Conservation (phyloP, 345 rosid genomes). For the Gossypium thurberi region DNA sequence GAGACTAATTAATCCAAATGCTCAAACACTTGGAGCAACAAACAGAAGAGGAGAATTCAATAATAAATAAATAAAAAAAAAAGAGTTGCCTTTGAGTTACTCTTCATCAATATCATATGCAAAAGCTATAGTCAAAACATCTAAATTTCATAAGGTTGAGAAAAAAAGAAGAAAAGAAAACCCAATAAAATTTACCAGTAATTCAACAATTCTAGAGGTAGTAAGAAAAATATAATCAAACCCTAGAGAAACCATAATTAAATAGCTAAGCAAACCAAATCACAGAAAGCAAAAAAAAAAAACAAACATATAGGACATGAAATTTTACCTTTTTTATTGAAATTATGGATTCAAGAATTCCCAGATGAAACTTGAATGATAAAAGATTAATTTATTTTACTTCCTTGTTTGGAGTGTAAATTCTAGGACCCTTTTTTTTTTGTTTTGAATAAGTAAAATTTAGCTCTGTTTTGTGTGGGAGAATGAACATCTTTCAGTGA, state of each 20-base stretch:
- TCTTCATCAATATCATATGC: not conserved
- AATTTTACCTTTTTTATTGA: conserved; percentile 1
- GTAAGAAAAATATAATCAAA: not conserved
- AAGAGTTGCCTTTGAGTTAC: not conserved
- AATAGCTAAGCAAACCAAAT: not conserved
- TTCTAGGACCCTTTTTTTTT: too few species aligned
- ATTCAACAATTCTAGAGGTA: not conserved
- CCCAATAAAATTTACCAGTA: not conserved
- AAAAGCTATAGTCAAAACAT: not conserved
- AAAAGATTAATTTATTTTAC: not conserved
- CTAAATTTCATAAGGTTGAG: not conserved
- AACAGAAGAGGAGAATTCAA: conserved; percentile 4
- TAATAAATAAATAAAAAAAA: not conserved
- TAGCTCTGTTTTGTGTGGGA: conserved; percentile 11
- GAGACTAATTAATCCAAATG: not conserved
- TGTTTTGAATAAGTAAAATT: not conserved
- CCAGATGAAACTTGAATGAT: not conserved
- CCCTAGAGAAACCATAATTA: not conserved
- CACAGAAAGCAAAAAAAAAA: not conserved
- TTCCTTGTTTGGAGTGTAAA: not conserved
- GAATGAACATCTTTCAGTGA: conserved; percentile 17
- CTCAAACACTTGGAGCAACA: not conserved
- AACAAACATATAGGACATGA: not conserved
- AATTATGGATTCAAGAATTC: not conserved
- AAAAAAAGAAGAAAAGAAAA: not conserved